A percentile compares a stretch with the other conserved stretches of the same genome.
Evolutionary conservation across 768 basidiomycete species (phyloP).

Genomic region (Phaeotremella skinneri): DNA sequence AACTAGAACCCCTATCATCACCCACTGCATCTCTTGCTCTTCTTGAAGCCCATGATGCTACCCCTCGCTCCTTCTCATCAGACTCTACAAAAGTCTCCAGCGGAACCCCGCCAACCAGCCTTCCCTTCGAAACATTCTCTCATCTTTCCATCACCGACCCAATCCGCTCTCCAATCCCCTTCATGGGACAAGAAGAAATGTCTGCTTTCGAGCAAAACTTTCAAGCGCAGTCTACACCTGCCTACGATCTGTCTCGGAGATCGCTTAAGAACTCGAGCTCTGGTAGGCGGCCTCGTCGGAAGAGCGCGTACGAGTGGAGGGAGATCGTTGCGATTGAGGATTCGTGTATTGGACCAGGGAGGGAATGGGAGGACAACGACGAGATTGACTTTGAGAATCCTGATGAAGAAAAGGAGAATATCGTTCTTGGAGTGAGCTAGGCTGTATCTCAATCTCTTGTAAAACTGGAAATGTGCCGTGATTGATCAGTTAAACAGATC

Average conservation of each 20-base stretch:
- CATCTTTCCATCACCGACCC: not conserved
- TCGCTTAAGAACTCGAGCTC: not conserved
- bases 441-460: no score
- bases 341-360: no score
- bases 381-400: not conserved
- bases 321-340: not conserved
- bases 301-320: not conserved
- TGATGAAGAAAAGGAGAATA: conserved; percentile 2
- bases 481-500: no score
- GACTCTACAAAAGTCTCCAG: not conserved
- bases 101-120: no score
- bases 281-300: not conserved
- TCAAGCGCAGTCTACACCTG: no score
- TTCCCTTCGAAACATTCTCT: no score
- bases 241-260: no score
- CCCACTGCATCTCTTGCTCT: not conserved
- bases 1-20: not conserved
- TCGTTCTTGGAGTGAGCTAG: not conserved
- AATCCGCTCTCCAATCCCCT: not conserved
- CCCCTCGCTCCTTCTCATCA: not conserved
- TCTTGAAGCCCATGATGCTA: not conserved
- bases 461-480: no score
- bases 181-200: not conserved
- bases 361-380: not conserved
- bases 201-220: not conserved